Base-by-base conservation (phyloP, 345 rosid genomes). In the Gynandropsis gynandra region DNA sequence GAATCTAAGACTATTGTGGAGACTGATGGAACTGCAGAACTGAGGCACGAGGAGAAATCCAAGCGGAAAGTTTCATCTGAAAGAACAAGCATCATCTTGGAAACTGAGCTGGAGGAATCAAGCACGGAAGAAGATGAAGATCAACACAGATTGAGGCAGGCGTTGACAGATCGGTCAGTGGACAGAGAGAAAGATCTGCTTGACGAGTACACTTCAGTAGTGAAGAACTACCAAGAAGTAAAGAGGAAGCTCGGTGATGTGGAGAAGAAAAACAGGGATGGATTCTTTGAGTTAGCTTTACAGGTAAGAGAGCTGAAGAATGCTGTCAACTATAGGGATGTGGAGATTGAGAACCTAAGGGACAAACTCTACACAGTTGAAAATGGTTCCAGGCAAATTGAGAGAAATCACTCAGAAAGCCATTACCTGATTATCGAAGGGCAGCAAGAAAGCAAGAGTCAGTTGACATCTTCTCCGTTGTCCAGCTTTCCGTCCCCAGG, bases 261-360 rank as follows among this genome's bases (percentile, higher is more conserved):
- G 35, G 94, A 84, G 67, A 70, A 79, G 77, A 77, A 71, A 35
- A 84, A 77, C 62, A 37, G 80, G 4, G 83, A 81, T n/a, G 76
- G 76, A 5, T 74, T 79, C 62, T 77, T 70, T 12, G 83, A 79
- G 19, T 42, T 77, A 56, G 73, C 85, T 7, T 36, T 76, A 72
- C 85, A 80, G 71, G 71, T 83, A 33, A 68, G 80, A 58, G 83
- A 75, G 17, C 17, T 84, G 47, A 72, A 76, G 71, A 64, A 50
- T 49, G 74, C 69, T 45, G 45, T 77, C 11, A 67, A 70, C 18
- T 8, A 33, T 14, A 77, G 67, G 58, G 86, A 81, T 35, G 74
- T 70, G 29, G 82, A 84, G 79, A 74, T 84, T 40, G 63, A 61
- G 24, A 43, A 64, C 29, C 64, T 76, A 29, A 64, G 68, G 2